These are phyloP conservation scores for Talaromyces sp. DNA, from an alignment of 2,329 filamentous ascomycete genomes.

Conservation along the genomic window DNA sequence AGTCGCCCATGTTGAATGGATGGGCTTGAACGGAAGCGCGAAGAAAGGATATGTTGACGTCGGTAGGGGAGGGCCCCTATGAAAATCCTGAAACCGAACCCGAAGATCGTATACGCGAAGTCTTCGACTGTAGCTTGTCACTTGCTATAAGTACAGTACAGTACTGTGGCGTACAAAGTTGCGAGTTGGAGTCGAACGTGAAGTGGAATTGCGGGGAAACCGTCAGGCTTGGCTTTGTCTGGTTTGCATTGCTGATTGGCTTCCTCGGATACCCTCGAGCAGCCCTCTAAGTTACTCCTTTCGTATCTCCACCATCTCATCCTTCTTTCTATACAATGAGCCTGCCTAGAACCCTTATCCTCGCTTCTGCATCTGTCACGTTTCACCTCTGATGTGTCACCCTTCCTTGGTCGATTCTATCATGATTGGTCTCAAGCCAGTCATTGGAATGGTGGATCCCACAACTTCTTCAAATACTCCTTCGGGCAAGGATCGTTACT, in stretches of 20 bases:
- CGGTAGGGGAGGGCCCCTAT: no score
- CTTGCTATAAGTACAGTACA: neutral
- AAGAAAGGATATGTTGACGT: no score
- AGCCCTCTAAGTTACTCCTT: neutral
- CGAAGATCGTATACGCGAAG: no score
- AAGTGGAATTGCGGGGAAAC: neutral
- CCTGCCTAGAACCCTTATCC: no score
- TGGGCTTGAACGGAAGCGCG: no score
- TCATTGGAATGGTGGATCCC: constrained; percentile 8
- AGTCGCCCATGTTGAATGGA: constrained; percentile 36
- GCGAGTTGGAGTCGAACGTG: neutral
- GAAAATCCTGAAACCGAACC: no score
- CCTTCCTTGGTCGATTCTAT: neutral
- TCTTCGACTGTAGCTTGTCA: neutral
- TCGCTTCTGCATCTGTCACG: neutral
- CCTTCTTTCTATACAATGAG: neutral
- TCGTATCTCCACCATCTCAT: neutral
- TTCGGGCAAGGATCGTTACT: constrained; percentile 23
- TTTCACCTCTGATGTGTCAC: constrained; percentile 1
- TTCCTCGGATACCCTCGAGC: no score
- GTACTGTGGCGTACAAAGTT: no score
- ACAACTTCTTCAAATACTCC: constrained; percentile 14
- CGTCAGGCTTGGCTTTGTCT: neutral
- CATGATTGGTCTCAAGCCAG: neutral
- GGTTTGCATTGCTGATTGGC: neutral